Evolutionary conservation across 202 grass and related monocot species (phyloP), one percentile per base, ranked within the genome.

Genomic region (Digitaria exilis): DNA sequence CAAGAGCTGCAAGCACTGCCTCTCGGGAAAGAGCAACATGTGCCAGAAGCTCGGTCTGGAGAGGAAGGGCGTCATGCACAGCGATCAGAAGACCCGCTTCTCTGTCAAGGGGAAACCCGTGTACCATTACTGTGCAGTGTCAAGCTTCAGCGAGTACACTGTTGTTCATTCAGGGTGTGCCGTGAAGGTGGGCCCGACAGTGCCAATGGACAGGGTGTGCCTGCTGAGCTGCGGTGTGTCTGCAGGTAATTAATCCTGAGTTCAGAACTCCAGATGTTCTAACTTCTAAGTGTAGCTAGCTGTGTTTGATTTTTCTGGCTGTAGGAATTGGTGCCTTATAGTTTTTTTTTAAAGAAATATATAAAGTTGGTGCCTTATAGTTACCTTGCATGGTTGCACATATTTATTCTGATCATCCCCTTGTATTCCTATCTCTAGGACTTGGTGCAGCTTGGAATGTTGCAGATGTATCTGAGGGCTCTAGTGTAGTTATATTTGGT

Each of bases 391-490:
- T 25, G 9, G 14, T n/a, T 31, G 17, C 17, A 7, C 45, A 9
- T 43, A 79, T 68, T 52, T 18, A 58, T 46, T 81, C 65, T 51
- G 39, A 66, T 56, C 34, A 43, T 35, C 37, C 13, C 17, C 11
- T 75, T 82, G 26, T 31, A 25, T 28, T 37, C 11, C 0, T n/a
- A 64, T 60, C 43, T 80, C 70, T 78, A 98, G 96, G 96, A 39
- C 91, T 98, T 34, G 96, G 92, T 9, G 96, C 96, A 68, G 96
- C 91, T 78, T 98, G 96, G 92, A 98, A 93, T 41, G 90, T 98
- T 77, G 92, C 96, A 61, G 78, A 95, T 79, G 86, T 98, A 88
- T 87, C 92, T 2, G 65, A 77, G 75, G 96, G 90, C 1, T 93
- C 92, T 18, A 98, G 80, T 85, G 87, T 98, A 78, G 96, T 87